These are phyloP conservation scores for Tephrocybe sp. DNA, from an alignment of 768 basidiomycete genomes.

Conservation along the genomic window DNA sequence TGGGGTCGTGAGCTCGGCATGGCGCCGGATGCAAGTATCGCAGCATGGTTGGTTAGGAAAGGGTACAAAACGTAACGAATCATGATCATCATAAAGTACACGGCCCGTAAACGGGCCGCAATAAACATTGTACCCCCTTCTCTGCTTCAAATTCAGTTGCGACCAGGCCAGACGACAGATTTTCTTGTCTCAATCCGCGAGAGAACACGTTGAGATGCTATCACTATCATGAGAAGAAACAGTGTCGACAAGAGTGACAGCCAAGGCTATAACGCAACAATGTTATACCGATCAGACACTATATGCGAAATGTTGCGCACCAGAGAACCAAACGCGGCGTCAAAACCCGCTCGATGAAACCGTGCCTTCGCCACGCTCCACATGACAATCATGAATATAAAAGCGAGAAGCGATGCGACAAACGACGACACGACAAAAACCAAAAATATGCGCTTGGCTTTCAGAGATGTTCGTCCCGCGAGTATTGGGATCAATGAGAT, in stretches of 20 bases:
- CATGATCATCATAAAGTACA: no score
- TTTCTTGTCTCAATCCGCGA: not conserved
- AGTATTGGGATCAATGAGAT: constrained; percentile 26
- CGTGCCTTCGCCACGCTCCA: constrained; percentile 29
- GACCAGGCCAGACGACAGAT: not conserved
- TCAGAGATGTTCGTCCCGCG: constrained; percentile 16
- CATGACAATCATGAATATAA: constrained; percentile 36
- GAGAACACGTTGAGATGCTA: constrained; percentile 10
- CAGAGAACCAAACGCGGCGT: constrained; percentile 33
- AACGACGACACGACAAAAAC: constrained; percentile 27
- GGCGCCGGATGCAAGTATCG: no score
- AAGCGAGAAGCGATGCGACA: constrained; percentile 26
- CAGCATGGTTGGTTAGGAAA: no score
- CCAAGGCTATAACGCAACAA: constrained; percentile 25
- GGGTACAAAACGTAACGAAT: no score
- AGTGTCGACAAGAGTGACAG: constrained; percentile 32
- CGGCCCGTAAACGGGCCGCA: not conserved
- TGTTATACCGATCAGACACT: not conserved
- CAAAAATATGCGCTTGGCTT: constrained; percentile 25
- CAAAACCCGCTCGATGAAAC: constrained; percentile 30
- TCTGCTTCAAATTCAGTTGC: no score
- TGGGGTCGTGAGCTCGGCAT: no score
- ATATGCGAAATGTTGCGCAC: constrained; percentile 20
- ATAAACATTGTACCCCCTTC: not conserved
- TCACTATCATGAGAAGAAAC: constrained; percentile 21